phyloP scores from a whole-genome alignment of 2,329 filamentous ascomycete species.

The Cryphonectria carpinicola region DNA sequence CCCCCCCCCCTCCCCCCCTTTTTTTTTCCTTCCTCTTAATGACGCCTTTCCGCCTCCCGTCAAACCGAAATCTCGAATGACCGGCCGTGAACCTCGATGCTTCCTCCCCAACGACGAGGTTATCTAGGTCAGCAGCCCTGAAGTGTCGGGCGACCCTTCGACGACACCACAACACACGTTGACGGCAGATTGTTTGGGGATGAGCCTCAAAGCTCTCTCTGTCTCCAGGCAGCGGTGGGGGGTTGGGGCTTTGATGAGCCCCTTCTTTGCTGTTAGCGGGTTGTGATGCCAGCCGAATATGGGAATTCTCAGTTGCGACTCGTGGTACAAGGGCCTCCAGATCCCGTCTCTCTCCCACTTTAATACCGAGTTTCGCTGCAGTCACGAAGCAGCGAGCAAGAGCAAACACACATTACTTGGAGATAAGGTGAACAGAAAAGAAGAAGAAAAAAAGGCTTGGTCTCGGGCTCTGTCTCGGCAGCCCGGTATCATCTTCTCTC shows the following conservation, averaged over 20 bases:
- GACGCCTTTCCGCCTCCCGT: conserved; percentile 21
- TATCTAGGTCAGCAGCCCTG: not conserved
- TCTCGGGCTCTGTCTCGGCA: conserved; percentile 8
- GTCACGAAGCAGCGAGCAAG: not conserved
- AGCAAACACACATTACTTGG: conserved; percentile 11
- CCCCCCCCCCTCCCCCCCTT: not conserved
- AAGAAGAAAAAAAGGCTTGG: not conserved
- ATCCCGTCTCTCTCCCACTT: not conserved
- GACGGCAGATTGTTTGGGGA: not conserved
- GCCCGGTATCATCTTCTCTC: conserved; percentile 10
- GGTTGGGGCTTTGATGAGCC: not conserved
- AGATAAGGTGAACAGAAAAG: not conserved
- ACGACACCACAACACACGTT: not conserved
- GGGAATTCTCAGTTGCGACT: not conserved
- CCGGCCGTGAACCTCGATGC: conserved; percentile 1
- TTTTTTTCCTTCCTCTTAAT: conserved; percentile 18
- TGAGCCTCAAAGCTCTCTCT: not conserved
- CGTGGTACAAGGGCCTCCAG: not conserved
- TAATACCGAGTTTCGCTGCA: conserved; percentile 5
- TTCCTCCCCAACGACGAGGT: not conserved
- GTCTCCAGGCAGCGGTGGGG: not conserved
- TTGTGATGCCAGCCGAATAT: not conserved
- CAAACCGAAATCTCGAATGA: conserved; percentile 13
- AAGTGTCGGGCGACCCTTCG: not conserved
- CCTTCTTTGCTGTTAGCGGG: not conserved